Base-by-base conservation (phyloP, 192 early-diverging fungal genomes). In the Linnemannia schmuckeri region DNA sequence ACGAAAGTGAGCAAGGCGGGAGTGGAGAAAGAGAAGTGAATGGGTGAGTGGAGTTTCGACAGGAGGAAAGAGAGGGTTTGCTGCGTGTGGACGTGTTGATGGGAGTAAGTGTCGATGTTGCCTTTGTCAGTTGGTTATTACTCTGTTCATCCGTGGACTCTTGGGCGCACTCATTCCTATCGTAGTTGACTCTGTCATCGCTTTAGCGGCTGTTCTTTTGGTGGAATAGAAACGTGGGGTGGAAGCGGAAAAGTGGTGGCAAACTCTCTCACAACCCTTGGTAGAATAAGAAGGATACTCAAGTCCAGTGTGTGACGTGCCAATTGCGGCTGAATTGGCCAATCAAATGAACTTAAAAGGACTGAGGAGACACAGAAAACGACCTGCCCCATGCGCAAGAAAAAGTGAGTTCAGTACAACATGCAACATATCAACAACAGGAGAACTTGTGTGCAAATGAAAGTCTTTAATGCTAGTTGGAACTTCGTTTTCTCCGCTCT, bases 401-500 rank as follows among this genome's bases (percentile, higher is more conserved):
- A 57, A 24, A n/a, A 8, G 55, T 27, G 7, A 27, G n/a, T 27
- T 10, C 55, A 9, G 24, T 8, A 40, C 18, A 69, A 6, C 66
- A 7, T 69, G 17, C 13, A 0, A 69, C 33, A 15, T 69, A 17
- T 35, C 35, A 33, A 33, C 15, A 66, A 15, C 9, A 66, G 61
- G 22, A 66, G 22, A 9, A 30, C 22, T 30, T 61, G 61, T 15
- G 61, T 66, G 61, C 30, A 33, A 66, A 66, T 66, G 61, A 66
- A 66, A 66, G 18, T 13, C 20, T 38, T 42, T 71, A 71, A 38
- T 38, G 70, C 70, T 42, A 71, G 6, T 41, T 33, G 61, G 4
- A 33, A 33, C 66, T 17, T 38, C 47, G 22, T 30, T 7, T n/a
- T 49, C 30, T 41, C 70, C 78, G 69, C 78, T 79, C 78, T 72